A percentile compares a stretch with the other conserved stretches of the same genome.
phyloP scores from a whole-genome alignment of 495 filamentous ascomycete species.

The Trypethelium eluteriae region DNA sequence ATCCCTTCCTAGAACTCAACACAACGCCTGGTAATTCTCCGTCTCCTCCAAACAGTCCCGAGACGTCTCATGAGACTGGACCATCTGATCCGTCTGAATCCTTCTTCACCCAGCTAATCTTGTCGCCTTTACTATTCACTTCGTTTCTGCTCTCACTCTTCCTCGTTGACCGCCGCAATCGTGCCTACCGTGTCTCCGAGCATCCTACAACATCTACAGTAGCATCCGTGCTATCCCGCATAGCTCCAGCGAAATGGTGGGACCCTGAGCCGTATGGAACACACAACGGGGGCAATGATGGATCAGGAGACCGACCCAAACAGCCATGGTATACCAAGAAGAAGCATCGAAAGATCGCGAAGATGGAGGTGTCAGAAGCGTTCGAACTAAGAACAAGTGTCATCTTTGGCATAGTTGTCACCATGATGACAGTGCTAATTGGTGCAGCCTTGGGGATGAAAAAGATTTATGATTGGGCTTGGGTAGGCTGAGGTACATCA shows the following conservation, averaged over 20 bases:
- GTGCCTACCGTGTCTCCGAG: slow-evolving; percentile 29
- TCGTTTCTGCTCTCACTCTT: slow-evolving; percentile 36
- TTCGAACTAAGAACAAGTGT: slow-evolving; percentile 32
- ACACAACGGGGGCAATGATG: slow-evolving; percentile 12
- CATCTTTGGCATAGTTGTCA: slow-evolving; percentile 22
- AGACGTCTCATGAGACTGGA: not conserved
- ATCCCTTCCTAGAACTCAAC: slow-evolving; percentile 23
- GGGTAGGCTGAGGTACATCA: not conserved
- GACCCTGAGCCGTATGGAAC: slow-evolving; percentile 36
- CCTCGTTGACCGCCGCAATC: slow-evolving; percentile 31
- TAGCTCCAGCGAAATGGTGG: slow-evolving; percentile 18
- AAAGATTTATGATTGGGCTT: slow-evolving; percentile 19
- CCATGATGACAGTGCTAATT: slow-evolving; percentile 17
- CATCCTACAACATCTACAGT: slow-evolving; percentile 15
- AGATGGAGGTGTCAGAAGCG: slow-evolving; percentile 33
- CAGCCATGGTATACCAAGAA: slow-evolving; percentile 29
- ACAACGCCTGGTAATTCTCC: not conserved
- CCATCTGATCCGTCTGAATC: not conserved
- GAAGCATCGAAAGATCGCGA: slow-evolving; percentile 34
- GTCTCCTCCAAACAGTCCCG: not conserved
- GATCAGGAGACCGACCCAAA: not conserved
- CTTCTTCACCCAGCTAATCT: slow-evolving; percentile 24
- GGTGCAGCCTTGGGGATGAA: slow-evolving; percentile 18
- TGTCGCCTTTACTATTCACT: slow-evolving; percentile 31
- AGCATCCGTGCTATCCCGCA: slow-evolving; percentile 11